phyloP scores from a whole-genome alignment of 2,329 filamentous ascomycete genomes.

The Dothistroma septosporum region DNA sequence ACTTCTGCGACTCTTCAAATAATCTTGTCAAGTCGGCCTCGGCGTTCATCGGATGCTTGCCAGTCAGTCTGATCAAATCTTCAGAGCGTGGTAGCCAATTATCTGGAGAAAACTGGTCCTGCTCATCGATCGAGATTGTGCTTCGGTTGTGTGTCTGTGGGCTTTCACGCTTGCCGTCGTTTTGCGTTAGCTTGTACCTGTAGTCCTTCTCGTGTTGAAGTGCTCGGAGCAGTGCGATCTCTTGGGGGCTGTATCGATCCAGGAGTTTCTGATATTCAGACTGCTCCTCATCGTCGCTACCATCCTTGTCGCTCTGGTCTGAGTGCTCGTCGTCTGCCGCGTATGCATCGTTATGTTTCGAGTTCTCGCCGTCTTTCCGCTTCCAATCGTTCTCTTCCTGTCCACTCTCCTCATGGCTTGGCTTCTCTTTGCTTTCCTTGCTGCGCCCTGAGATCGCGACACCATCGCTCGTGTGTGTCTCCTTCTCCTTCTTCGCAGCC shows the following conservation, averaged over 20 bases:
- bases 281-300: constrained; percentile 13
- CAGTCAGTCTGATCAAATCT: constrained; percentile 49
- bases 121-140: constrained; percentile 43
- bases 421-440: constrained; percentile 15
- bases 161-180: constrained; percentile 42
- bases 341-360: constrained; percentile 39
- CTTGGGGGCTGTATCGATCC: constrained; percentile 40
- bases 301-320: background rate
- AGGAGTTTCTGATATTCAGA: constrained; percentile 33
- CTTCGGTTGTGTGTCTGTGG: constrained; percentile 34
- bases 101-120: constrained; percentile 51
- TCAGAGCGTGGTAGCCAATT: constrained; percentile 51
- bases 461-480: constrained; percentile 21
- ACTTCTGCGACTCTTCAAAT: constrained; percentile 34
- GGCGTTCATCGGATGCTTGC: constrained; percentile 52
- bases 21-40: constrained; percentile 44
- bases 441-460: constrained; percentile 2
- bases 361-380: constrained; percentile 31
- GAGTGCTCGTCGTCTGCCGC: constrained; percentile 25
- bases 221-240: constrained; percentile 42
- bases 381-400: constrained; percentile 30
- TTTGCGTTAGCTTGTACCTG: constrained; percentile 39
- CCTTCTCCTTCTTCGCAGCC: constrained; percentile 27
- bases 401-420: constrained; percentile 6
- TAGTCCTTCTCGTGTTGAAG: constrained; percentile 46